A percentile compares a stretch with the other conserved stretches of the same genome.
Conservation (phyloP, 1,284 basidiomycete genomes). For the Irpex sp. region DNA sequence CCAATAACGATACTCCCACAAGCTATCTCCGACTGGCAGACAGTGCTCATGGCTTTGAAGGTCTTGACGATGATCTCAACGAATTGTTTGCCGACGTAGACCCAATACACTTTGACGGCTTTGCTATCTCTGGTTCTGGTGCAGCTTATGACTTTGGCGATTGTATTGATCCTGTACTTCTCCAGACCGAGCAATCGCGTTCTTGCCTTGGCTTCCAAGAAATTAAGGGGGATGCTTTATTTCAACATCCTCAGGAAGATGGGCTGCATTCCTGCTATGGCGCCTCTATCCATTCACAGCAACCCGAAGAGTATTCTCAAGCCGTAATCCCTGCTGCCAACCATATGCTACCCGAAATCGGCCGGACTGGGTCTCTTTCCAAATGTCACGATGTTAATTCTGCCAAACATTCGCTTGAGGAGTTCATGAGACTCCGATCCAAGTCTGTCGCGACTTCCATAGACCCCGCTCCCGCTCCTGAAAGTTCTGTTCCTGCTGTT, state of each 20-base stretch:
- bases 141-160: not conserved
- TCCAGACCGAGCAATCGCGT: not conserved
- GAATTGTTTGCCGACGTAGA: conserved; percentile 25
- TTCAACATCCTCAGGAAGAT: too few relatives aligned
- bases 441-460: not conserved
- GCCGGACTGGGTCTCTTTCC: not conserved
- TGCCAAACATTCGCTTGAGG: conserved; percentile 1
- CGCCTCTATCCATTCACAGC: too few relatives aligned
- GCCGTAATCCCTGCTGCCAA: not conserved
- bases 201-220: too few relatives aligned
- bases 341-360: not conserved
- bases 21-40: conserved; percentile 18
- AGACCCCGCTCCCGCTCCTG: not conserved
- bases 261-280: too few relatives aligned
- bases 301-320: too few relatives aligned
- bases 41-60: conserved; percentile 24
- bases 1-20: not conserved
- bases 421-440: conserved; percentile 9
- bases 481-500: not conserved
- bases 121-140: conserved; percentile 3
- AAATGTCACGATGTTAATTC: not conserved
- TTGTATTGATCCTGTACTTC: not conserved
- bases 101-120: conserved; percentile 15
- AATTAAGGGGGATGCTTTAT: too few relatives aligned
- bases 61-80: conserved; percentile 16